phyloP scores from a whole-genome alignment of 208 protist species.

The Sergeia podlipaevii region DNA sequence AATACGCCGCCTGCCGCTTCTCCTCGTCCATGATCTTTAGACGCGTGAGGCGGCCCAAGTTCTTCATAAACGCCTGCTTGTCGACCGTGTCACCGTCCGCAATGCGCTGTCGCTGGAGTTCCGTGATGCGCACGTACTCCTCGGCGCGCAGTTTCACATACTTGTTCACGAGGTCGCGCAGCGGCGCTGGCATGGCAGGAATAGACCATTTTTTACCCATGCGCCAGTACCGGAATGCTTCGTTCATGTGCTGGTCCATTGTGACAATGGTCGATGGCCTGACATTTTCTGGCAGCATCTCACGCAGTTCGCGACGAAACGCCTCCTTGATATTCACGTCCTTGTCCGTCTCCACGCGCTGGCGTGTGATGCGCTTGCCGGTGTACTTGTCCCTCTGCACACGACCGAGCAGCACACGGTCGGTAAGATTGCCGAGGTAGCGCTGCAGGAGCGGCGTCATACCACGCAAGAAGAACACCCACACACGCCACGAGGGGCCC shows the following conservation, averaged over 20 bases:
- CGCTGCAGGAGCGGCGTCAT: constrained; percentile 99
- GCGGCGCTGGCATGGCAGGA: constrained; percentile 96
- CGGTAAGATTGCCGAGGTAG: constrained; percentile 99
- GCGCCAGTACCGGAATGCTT: constrained; percentile 99
- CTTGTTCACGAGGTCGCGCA: constrained; percentile 99
- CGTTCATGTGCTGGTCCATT: constrained; percentile 99
- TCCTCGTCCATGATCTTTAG: constrained; percentile 99
- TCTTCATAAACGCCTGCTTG: constrained; percentile 99
- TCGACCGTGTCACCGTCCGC: constrained; percentile 98
- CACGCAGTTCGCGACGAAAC: constrained; percentile 99
- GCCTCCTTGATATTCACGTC: constrained; percentile 99
- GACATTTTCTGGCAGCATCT: constrained; percentile 99
- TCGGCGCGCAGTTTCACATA: constrained; percentile 99
- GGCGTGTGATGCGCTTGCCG: constrained; percentile 99
- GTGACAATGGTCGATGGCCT: constrained; percentile 95
- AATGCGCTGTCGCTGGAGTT: constrained; percentile 99
- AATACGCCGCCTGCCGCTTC: constrained; percentile 97
- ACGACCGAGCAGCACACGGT: constrained; percentile 99
- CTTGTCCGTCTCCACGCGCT: constrained; percentile 99
- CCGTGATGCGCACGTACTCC: constrained; percentile 99
- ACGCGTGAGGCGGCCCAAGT: constrained; percentile 99
- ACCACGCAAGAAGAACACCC: constrained; percentile 99
- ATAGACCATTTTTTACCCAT: constrained; percentile 99
- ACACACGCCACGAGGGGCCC: constrained; percentile 99
- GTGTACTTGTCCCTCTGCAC: constrained; percentile 92